phyloP scores from a whole-genome alignment of 768 basidiomycete genomes.

The Hemileccinum rubropunctum region DNA sequence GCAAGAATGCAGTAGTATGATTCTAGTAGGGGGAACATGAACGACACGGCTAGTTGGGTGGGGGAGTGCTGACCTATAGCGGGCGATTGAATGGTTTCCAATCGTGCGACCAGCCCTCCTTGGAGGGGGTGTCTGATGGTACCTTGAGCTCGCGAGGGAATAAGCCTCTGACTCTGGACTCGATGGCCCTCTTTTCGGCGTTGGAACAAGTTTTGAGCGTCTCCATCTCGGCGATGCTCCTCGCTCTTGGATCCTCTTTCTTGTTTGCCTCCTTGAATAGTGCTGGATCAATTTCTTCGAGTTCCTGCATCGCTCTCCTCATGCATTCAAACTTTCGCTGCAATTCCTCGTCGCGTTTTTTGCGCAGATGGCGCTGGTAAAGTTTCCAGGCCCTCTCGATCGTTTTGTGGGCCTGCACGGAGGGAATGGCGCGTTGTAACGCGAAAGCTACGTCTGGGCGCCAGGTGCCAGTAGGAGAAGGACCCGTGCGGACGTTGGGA shows the following conservation, averaged over 20 bases:
- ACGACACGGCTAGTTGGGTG: not conserved
- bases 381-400: slow-evolving; percentile 90
- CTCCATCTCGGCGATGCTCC: slow-evolving; percentile 55
- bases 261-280: slow-evolving; percentile 73
- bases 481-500: slow-evolving; percentile 61
- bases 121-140: slow-evolving; percentile 82
- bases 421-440: slow-evolving; percentile 81
- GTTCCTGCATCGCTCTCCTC: slow-evolving; percentile 81
- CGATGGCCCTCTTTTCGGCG: slow-evolving; percentile 65
- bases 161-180: slow-evolving; percentile 74
- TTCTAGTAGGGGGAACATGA: slow-evolving; percentile 4
- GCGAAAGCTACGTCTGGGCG: slow-evolving; percentile 75
- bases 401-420: slow-evolving; percentile 85
- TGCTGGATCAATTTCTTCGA: slow-evolving; percentile 48
- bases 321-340: slow-evolving; percentile 78
- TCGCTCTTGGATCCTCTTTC: slow-evolving; percentile 68
- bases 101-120: slow-evolving; percentile 83
- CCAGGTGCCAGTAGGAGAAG: slow-evolving; percentile 82
- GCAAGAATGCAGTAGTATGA: not conserved
- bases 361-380: slow-evolving; percentile 71
- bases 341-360: slow-evolving; percentile 65
- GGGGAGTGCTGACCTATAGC: slow-evolving; percentile 25
- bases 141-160: slow-evolving; percentile 87
- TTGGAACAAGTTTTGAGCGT: slow-evolving; percentile 59
- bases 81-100: slow-evolving; percentile 69